A percentile compares a stretch with the other conserved stretches of the same genome.
These are phyloP conservation scores for Rhizopogon vinicolor DNA, from an alignment of 768 basidiomycete species.

Conservation along the genomic window DNA sequence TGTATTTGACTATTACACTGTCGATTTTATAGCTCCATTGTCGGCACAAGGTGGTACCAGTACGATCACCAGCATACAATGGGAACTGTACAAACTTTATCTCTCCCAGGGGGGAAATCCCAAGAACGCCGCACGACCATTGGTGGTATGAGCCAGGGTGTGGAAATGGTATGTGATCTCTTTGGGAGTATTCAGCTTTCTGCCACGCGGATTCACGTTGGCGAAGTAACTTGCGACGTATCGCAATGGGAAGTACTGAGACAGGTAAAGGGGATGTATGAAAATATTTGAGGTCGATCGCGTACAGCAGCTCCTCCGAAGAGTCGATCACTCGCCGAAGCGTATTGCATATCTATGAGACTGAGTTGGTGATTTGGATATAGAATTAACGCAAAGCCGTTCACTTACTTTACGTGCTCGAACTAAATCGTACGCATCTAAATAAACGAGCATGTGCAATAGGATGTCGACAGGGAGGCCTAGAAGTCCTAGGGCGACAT, in stretches of 20 bases:
- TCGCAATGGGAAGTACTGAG: background rate
- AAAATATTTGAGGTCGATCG: background rate
- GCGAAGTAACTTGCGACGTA: background rate
- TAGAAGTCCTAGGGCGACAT: no score
- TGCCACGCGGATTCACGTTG: background rate
- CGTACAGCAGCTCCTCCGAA: background rate
- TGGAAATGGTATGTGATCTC: background rate
- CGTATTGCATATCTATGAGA: no score
- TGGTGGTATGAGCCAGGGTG: background rate
- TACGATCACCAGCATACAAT: background rate
- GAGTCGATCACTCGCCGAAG: background rate
- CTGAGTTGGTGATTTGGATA: no score
- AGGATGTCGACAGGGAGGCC: no score
- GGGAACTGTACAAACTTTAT: background rate
- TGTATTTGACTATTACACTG: background rate
- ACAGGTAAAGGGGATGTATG: background rate
- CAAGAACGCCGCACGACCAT: background rate
- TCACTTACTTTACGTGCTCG: no score
- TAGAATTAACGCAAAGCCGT: no score
- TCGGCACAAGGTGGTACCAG: no score
- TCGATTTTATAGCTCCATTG: background rate
- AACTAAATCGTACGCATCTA: no score
- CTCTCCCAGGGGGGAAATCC: background rate
- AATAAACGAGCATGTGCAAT: no score
- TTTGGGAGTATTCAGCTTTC: background rate